Base-by-base conservation (phyloP, 192 early-diverging fungal genomes). In the Coemansia javaensis region DNA sequence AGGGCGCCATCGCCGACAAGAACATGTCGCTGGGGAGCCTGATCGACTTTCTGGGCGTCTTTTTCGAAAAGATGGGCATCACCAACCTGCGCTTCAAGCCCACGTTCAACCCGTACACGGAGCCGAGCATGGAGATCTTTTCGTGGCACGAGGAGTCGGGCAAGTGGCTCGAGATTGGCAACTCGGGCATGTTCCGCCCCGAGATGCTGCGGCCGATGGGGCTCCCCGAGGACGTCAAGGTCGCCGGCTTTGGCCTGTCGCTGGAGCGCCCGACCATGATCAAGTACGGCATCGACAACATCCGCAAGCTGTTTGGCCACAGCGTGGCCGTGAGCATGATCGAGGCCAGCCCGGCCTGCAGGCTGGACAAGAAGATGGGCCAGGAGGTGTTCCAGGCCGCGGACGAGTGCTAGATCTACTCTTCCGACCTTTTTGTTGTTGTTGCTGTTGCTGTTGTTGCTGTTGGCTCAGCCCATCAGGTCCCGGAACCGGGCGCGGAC, bases 61-160 rank as follows among this genome's bases (percentile, higher is more conserved):
- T 99, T 81, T 99, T 94, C 78, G 77, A 87, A 54, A 99, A 97
- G 82, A 90, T 99, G 81, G 97, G 94, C 64, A 79, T 89, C 50
- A 72, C 80, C 30, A 90, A 88, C 56, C 83, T 99, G 42, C 86
- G 92, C 47, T 99, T 98, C 86, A 99, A 99, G 84, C 97, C 97
- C 41, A 91, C 97, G 4, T 99, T 94, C 78, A 99, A 99, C 74
- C 97, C 97, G 40, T 99, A 99, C 82, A 99, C 97, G 33, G 97
- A 99, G 70, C 97, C 97, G 28, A 89, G 85, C 54, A 90, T 99
- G 92, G 97, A 99, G 65, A 97, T 99, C 57, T 99, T 99, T 76
- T 87, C 93, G 34, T 99, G 88, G 81, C 94, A 97, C 63, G 82
- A 84, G 33, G 82, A 85, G 79, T 43, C 95, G 50, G 78, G 83